These are phyloP conservation scores for Botryosphaeria dothidea DNA, from an alignment of 2,329 filamentous ascomycete species.

Conservation along the genomic window DNA sequence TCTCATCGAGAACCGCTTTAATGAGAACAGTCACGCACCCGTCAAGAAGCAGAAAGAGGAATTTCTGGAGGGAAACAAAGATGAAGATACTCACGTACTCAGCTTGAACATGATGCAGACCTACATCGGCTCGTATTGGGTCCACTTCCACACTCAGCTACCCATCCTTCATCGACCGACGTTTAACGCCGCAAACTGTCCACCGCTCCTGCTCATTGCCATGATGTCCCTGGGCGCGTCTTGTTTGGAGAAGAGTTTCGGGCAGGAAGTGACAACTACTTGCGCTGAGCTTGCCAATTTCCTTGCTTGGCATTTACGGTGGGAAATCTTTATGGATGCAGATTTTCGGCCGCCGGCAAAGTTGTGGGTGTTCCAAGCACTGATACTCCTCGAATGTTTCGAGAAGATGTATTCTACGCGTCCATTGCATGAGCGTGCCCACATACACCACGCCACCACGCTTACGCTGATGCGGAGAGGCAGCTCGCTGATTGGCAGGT, in stretches of 20 bases:
- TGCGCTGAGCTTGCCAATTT: constrained; percentile 88
- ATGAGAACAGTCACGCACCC: constrained; percentile 74
- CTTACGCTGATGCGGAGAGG: constrained; percentile 94
- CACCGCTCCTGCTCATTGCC: constrained; percentile 78
- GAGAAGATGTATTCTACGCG: constrained; percentile 98
- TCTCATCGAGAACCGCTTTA: constrained; percentile 77
- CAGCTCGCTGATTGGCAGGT: constrained; percentile 84
- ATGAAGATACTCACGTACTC: constrained; percentile 61
- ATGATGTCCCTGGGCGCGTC: constrained; percentile 93
- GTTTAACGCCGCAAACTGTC: constrained; percentile 83
- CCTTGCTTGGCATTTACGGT: constrained; percentile 87
- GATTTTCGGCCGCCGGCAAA: constrained; percentile 91
- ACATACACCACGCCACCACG: constrained; percentile 95
- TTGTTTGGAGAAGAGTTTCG: constrained; percentile 81
- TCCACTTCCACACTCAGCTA: constrained; percentile 89
- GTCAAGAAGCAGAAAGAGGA: constrained; percentile 73
- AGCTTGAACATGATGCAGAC: constrained; percentile 94
- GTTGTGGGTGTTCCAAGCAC: constrained; percentile 91
- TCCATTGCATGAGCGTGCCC: constrained; percentile 87
- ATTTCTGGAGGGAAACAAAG: constrained; percentile 76
- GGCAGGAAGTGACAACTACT: constrained; percentile 69
- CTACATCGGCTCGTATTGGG: constrained; percentile 87
- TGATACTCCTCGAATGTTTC: constrained; percentile 86
- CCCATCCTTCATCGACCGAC: constrained; percentile 94
- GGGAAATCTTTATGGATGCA: constrained; percentile 90